A percentile compares a stretch with the other conserved stretches of the same genome.
Conservation (phyloP, 1,284 basidiomycete genomes). For the Golubevia pallescens region DNA sequence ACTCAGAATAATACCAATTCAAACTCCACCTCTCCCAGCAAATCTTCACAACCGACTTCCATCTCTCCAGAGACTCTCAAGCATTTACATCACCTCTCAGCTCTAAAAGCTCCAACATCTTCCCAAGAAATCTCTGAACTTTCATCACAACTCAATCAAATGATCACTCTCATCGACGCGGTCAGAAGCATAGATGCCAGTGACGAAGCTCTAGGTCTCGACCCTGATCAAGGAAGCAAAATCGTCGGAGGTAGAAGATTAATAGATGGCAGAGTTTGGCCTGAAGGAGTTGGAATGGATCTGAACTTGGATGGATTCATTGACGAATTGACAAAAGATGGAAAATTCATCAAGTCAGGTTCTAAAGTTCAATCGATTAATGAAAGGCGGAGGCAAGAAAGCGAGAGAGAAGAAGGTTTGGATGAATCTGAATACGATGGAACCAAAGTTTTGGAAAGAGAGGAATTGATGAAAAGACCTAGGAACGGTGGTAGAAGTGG, state of each 20-base stretch:
- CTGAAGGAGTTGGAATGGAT: not conserved
- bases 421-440: not conserved
- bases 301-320: not conserved
- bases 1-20: not conserved
- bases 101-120: constrained; percentile 15
- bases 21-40: no score
- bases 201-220: constrained; percentile 1
- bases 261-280: not conserved
- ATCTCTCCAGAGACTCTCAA: constrained; percentile 11
- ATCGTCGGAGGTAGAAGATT: constrained; percentile 3
- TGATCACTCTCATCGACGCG: constrained; percentile 24
- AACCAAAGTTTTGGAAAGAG: constrained; percentile 8
- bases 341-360: no score
- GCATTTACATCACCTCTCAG: constrained; percentile 26
- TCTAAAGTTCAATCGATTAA: not conserved
- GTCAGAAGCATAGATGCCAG: constrained; percentile 6
- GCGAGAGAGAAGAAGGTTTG: constrained; percentile 1
- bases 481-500: constrained; percentile 7
- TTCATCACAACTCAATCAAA: constrained; percentile 6
- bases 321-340: not conserved
- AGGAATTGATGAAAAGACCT: constrained; percentile 8
- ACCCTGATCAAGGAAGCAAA: not conserved
- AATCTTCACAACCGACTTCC: not conserved
- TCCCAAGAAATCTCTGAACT: constrained; percentile 10
- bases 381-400: not conserved